A percentile compares a stretch with the other conserved stretches of the same genome.
These are phyloP conservation scores for Conoideocrella luteorostrata DNA, from an alignment of 2,329 filamentous ascomycete species.

Conservation along the genomic window DNA sequence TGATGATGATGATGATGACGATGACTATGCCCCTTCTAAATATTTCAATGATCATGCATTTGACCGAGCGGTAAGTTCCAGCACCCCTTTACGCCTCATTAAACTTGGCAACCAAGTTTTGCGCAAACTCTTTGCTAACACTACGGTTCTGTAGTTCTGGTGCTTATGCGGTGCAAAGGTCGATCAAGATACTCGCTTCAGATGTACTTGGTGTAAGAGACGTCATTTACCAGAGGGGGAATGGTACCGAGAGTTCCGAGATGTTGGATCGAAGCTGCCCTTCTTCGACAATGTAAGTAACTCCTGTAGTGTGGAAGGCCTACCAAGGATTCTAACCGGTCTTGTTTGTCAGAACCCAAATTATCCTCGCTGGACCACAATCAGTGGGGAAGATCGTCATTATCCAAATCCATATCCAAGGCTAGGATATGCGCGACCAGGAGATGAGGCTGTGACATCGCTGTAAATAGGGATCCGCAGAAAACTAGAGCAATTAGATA, in stretches of 20 bases:
- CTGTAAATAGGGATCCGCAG: too few relatives aligned
- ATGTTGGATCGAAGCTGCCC: neutral
- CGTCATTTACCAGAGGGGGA: slow-evolving; percentile 9
- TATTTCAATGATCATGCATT: neutral
- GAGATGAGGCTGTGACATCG: too few relatives aligned
- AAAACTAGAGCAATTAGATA: too few relatives aligned
- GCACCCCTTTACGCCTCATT: neutral
- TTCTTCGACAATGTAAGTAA: neutral
- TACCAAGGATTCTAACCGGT: too few relatives aligned
- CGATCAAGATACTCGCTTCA: neutral
- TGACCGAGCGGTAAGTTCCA: neutral
- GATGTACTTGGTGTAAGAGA: slow-evolving; percentile 12
- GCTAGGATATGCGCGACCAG: too few relatives aligned
- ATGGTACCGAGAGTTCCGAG: slow-evolving; percentile 4
- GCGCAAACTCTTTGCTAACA: neutral
- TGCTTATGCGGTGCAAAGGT: slow-evolving; percentile 9
- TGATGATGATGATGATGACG: neutral
- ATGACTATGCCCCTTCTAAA: neutral
- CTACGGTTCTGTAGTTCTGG: slow-evolving; percentile 7
- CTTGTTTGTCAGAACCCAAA: too few relatives aligned
- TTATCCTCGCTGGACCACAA: too few relatives aligned
- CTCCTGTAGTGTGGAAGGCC: too few relatives aligned
- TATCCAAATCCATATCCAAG: too few relatives aligned
- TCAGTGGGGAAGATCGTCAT: too few relatives aligned
- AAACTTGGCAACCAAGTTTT: neutral